Base-by-base conservation (phyloP, 169 alveolate genomes). In the Eimeria maxima region DNA sequence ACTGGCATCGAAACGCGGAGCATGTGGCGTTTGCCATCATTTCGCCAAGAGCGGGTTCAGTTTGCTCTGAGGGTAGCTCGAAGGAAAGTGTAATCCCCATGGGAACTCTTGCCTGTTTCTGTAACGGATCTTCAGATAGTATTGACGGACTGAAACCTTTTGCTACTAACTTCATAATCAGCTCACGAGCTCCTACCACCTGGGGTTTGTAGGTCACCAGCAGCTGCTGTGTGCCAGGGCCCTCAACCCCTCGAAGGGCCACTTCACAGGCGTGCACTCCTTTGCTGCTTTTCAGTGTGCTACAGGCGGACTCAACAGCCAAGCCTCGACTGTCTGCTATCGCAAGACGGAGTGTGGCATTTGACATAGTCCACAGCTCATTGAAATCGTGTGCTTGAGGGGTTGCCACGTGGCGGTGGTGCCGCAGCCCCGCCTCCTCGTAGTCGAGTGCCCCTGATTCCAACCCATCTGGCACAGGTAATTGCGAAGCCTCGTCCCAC, bases 141-240 rank as follows among this genome's bases (percentile, higher is more conserved):
- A 86, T 20, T 5, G 24, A 63, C 2, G 80, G 93, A 13, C 71
- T 57, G 24, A 63, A 86, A 42, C 93, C 93, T 60, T 60, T 60
- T 13, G 57, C 42, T 50, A 22, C 33, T 73, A 86, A n/a, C 80
- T 63, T 57, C 24, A 27, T 11, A 14, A 86, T 60, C 78, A 86
- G 55, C 78, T 60, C 80, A n/a, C 93, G 76, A 57, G 80, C 93
- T 20, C 93, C 93, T 44, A 86, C 93, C 47, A 24, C 60, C 22
- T 86, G 47, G 38, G 93, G 93, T n/a, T 86, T 86, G 81, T 86
- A 86, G 13, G 93, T 86, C 33, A 86, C 81, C 71, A 86, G 18
- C 38, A 86, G 81, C 93, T 63, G 76, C 45, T 63, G 33, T 14
- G 81, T 14, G 11, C 65, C 45, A 22, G 22, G 42, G 27, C 27